Percentiles rank a stretch among this genome's conserved stretches.
Conservation (phyloP, 768 basidiomycete species). For the Naganishia randhawae region DNA sequence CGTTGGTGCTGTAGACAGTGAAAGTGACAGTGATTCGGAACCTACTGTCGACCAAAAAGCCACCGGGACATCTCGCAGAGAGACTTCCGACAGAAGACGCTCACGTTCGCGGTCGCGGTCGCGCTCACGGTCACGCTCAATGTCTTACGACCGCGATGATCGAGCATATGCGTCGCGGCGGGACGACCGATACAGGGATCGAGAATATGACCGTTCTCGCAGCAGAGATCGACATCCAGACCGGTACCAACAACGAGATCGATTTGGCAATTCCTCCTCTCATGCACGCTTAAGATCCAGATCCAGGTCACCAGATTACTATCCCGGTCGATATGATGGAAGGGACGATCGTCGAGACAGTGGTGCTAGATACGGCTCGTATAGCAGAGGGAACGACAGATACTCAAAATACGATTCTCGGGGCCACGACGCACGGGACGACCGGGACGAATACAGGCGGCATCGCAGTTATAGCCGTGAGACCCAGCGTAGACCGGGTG, state of each 20-base stretch:
- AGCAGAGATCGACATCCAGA: conserved; percentile 1
- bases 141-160: neutral
- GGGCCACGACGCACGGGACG: conserved; percentile 12
- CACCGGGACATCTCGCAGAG: neutral
- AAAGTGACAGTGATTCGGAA: conserved; percentile 27
- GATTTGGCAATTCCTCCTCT: conserved; percentile 15
- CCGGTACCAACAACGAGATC: conserved; percentile 11
- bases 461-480: conserved; percentile 12
- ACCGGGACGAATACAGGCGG: conserved; percentile 14
- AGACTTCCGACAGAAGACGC: neutral
- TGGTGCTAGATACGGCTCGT: neutral
- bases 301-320: conserved; percentile 24
- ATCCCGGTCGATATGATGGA: neutral
- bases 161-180: neutral
- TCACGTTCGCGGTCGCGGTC: conserved; percentile 28
- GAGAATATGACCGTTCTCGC: neutral
- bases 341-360: conserved; percentile 2
- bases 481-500: neutral
- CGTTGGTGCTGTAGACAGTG: conserved; percentile 61
- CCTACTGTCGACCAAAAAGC: neutral
- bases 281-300: neutral
- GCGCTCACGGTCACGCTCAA: conserved; percentile 11
- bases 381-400: conserved; percentile 24
- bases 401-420: conserved; percentile 9
- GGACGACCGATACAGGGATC: neutral